These are phyloP conservation scores for Aureobasidium musti DNA, from an alignment of 2,329 filamentous ascomycete genomes.

Conservation along the genomic window DNA sequence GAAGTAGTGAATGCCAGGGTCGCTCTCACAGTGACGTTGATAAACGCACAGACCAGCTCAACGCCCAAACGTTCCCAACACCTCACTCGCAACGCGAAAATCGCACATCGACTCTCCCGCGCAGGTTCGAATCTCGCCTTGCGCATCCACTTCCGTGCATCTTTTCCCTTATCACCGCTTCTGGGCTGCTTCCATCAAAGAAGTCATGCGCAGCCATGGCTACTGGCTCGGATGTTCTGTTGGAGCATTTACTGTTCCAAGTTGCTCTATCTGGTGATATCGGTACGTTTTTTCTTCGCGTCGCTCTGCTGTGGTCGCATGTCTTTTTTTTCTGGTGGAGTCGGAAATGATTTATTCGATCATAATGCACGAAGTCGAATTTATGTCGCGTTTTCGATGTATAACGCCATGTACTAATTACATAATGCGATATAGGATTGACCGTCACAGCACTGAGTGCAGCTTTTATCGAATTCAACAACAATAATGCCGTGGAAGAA, in stretches of 20 bases:
- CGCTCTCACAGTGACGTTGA: neutral
- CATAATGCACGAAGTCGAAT: neutral
- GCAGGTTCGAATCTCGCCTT: conserved; percentile 22
- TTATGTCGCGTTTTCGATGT: conserved; percentile 16
- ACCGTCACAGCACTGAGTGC: conserved; percentile 44
- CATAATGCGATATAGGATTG: conserved; percentile 9
- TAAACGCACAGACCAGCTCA: neutral
- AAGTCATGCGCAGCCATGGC: conserved; percentile 43
- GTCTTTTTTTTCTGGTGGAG: conserved; percentile 25
- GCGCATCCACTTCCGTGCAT: conserved; percentile 19
- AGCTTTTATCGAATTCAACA: conserved; percentile 44
- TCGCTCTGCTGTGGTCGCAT: conserved; percentile 10
- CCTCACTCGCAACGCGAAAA: neutral
- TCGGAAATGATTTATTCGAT: conserved; percentile 10
- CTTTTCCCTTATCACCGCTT: conserved; percentile 9
- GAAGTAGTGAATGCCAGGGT: neutral
- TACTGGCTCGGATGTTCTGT: conserved; percentile 57
- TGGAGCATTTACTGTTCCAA: conserved; percentile 60
- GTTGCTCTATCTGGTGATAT: conserved; percentile 60
- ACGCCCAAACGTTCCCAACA: conserved; percentile 12
- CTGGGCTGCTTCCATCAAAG: neutral
- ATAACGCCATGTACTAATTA: conserved; percentile 10
- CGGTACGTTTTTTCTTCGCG: conserved; percentile 50
- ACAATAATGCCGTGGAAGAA: conserved; percentile 28
- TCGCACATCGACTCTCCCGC: neutral